Base-by-base conservation (phyloP, 2,329 filamentous ascomycete genomes). In the Cladosporium sp. region DNA sequence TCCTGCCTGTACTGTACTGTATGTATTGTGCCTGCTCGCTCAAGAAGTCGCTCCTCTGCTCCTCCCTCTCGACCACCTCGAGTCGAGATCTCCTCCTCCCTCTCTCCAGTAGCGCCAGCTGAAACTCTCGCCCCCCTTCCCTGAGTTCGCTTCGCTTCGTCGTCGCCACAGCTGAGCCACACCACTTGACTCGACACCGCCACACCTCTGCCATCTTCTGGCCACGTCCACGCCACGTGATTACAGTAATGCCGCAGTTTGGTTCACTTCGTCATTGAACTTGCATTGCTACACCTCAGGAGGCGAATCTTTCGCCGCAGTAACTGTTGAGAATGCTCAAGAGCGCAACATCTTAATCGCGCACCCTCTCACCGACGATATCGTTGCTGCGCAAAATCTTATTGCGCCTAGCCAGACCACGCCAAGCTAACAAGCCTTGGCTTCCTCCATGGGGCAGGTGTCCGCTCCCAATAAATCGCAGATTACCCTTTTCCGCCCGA, bases 381-480 rank as follows among this genome's bases (percentile, higher is more conserved):
- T 46, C 18, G 5, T 52, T 40, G 60, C 61, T 63, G 61, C 61
- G 61, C 61, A 63, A 56, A 63, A 63, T 63, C 50, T 46, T 56
- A 63, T 37, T 12, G 5, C 21, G 60, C 60, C 60, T 23, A 62
- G 60, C 16, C 33, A 46, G 26, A 50, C 16, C 50, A 16, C 21
- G 61, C 61, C 61, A 63, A 63, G 59, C 26, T 21, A 11, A 16
- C 33, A 29, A 16, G 16, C 35, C 61, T 63, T 63, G 61, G 61
- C 49, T 31, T 10, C 18, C n/a, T 52, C 52, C 59, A 35, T 62
- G 57, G 57, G 57, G 57, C 50, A 60, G 57, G n/a, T 23, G 33
- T 59, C 56, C 56, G 33, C 56, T 35, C 18, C 40, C 21, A 33
- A 40, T 57, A 21, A 55, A 33, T 31, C 21, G 52, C 28, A 53